A percentile compares a stretch with the other conserved stretches of the same genome.
Evolutionary conservation across 2,329 filamentous ascomycete genomes (phyloP).

Genomic region (Chaetomium globosum): DNA sequence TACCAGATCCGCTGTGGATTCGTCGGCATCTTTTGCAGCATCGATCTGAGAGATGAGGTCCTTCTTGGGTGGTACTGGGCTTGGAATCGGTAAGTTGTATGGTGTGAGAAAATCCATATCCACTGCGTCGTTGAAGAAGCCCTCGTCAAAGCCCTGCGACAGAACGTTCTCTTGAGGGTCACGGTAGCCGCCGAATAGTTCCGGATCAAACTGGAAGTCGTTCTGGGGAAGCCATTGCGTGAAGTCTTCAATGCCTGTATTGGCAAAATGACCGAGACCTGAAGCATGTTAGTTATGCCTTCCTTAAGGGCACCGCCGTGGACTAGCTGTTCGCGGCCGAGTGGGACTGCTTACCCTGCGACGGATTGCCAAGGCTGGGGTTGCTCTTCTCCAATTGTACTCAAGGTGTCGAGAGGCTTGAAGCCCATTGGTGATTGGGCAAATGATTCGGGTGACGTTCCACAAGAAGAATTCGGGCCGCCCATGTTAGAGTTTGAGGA

Average conservation of each 20-base stretch:
- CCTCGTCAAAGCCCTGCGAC: slow-evolving; percentile 68
- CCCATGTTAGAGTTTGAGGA: slow-evolving; percentile 61
- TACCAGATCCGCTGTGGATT: slow-evolving; percentile 60
- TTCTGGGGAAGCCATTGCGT: slow-evolving; percentile 77
- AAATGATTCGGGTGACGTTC: slow-evolving; percentile 75
- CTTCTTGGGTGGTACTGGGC: slow-evolving; percentile 55
- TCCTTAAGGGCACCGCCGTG: background rate
- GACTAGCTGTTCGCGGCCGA: background rate
- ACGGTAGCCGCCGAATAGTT: slow-evolving; percentile 88
- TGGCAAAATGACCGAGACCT: slow-evolving; percentile 46
- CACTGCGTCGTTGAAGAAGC: slow-evolving; percentile 73
- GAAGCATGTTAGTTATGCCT: slow-evolving; percentile 21
- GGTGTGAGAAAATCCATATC: slow-evolving; percentile 80
- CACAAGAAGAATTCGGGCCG: slow-evolving; percentile 67
- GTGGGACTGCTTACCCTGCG: slow-evolving; percentile 43
- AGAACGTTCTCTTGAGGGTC: slow-evolving; percentile 85
- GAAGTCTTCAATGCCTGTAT: slow-evolving; percentile 59
- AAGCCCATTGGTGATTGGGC: slow-evolving; percentile 70
- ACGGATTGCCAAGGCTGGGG: slow-evolving; percentile 54
- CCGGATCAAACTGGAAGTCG: slow-evolving; percentile 83
- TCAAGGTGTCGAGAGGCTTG: slow-evolving; percentile 64
- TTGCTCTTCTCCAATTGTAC: slow-evolving; percentile 70
- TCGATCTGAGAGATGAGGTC: slow-evolving; percentile 80
- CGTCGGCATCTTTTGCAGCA: slow-evolving; percentile 70
- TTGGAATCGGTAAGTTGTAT: slow-evolving; percentile 66